Percentiles rank a stretch among this genome's conserved stretches.
Conservation (phyloP, 345 rosid species). For the Arabidopsis suecica region DNA sequence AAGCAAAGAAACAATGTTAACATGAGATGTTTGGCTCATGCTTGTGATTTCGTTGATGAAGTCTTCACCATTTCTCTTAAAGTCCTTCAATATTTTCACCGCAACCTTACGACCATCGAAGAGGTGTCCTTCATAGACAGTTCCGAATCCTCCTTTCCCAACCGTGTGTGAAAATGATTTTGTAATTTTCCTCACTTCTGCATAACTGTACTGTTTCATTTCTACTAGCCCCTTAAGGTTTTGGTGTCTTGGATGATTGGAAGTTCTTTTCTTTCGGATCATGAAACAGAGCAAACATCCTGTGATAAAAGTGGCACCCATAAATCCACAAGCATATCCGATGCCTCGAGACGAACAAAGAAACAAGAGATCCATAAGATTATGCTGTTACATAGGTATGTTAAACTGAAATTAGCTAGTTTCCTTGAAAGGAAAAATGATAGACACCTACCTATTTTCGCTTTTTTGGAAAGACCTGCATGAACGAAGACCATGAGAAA, state of each 20-base stretch:
- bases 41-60: constrained; percentile 53
- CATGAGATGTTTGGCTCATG: constrained; percentile 53
- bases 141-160: constrained; percentile 41
- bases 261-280: neutral
- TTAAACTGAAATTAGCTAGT: neutral
- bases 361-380: neutral
- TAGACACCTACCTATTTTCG: too few relatives aligned
- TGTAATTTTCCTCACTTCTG: constrained; percentile 39
- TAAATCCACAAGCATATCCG: constrained; percentile 45
- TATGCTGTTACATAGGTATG: constrained; percentile 2
- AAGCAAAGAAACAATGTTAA: constrained; percentile 47
- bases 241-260: neutral
- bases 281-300: constrained; percentile 23
- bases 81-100: constrained; percentile 30
- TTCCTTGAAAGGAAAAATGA: too few relatives aligned
- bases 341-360: constrained; percentile 44
- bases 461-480: too few relatives aligned
- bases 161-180: constrained; percentile 30
- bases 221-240: neutral
- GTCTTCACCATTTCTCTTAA: constrained; percentile 40
- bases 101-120: constrained; percentile 33
- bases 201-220: constrained; percentile 33
- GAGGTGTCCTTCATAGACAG: constrained; percentile 23
- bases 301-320: constrained; percentile 36
- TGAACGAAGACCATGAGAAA: too few relatives aligned